Evolutionary conservation across 208 protist genomes (phyloP).

Genomic region (Strigomonas galati): DNA sequence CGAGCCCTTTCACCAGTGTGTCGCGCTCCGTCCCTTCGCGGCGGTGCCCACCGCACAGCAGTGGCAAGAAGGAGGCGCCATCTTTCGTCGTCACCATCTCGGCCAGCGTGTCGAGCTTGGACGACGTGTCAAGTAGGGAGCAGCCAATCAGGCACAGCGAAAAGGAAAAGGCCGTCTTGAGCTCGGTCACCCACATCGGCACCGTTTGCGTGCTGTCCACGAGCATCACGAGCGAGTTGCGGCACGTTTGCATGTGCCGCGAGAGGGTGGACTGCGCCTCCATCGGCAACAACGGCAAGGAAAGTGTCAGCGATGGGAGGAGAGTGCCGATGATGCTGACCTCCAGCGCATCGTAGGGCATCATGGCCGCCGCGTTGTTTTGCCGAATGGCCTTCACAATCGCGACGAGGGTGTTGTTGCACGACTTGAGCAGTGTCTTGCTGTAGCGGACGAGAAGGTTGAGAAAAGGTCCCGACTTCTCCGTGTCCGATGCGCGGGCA

Average conservation of each 20-base stretch:
- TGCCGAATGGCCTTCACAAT: conserved; percentile 48
- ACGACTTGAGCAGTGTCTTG: conserved; percentile 66
- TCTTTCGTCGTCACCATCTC: conserved; percentile 7
- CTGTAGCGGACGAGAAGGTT: conserved; percentile 44
- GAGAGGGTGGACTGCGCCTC: conserved; percentile 43
- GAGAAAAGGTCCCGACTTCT: conserved; percentile 8
- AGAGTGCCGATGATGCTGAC: conserved; percentile 62
- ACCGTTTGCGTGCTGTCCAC: conserved; percentile 23
- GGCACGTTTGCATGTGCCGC: conserved; percentile 47
- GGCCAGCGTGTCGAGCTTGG: conserved; percentile 12
- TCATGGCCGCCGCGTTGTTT: conserved; percentile 24
- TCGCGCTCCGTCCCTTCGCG: conserved; percentile 64
- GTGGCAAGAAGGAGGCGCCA: conserved; percentile 26
- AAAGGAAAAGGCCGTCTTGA: conserved; percentile 69
- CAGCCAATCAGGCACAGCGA: conserved; percentile 70
- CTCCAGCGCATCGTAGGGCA: conserved; percentile 51
- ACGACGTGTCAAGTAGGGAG: conserved; percentile 38
- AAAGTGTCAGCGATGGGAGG: conserved; percentile 74
- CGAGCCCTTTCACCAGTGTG: conserved; percentile 79
- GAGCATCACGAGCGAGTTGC: conserved; percentile 64
- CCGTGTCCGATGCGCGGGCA: conserved; percentile 8
- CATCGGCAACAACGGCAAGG: conserved; percentile 70
- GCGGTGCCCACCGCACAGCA: conserved; percentile 67
- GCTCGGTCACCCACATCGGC: conserved; percentile 41
- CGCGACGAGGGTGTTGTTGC: conserved; percentile 57